These are phyloP conservation scores for Paragyromitra xinjiangensis DNA, from an alignment of 495 filamentous ascomycete genomes.

Conservation along the genomic window DNA sequence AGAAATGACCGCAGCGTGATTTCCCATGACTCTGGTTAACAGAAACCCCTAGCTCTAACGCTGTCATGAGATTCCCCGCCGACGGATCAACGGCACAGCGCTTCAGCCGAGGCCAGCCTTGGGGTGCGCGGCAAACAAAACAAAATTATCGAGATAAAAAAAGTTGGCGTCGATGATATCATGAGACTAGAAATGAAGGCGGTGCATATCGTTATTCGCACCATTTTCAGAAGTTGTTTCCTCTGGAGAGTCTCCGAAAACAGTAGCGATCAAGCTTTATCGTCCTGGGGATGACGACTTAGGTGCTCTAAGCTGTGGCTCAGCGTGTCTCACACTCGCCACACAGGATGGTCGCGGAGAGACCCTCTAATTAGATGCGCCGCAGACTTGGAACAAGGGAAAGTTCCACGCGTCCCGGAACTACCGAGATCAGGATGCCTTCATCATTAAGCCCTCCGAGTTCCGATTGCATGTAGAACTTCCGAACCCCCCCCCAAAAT, in stretches of 20 bases:
- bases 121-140: not conserved
- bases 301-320: slow-evolving; percentile 12
- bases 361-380: slow-evolving; percentile 30
- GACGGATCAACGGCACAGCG: slow-evolving; percentile 25
- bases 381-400: slow-evolving; percentile 26
- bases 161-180: slow-evolving; percentile 3
- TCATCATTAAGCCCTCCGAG: not conserved
- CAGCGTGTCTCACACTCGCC: slow-evolving; percentile 11
- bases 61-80: not conserved
- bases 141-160: not conserved
- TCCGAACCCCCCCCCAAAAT: not conserved
- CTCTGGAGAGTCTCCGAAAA: not conserved
- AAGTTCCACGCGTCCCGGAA: slow-evolving; percentile 36
- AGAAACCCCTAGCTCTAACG: not conserved
- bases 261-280: slow-evolving; percentile 15
- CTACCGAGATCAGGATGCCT: slow-evolving; percentile 27
- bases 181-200: not conserved
- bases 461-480: slow-evolving; percentile 8
- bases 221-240: not conserved
- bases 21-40: not conserved
- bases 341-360: slow-evolving; percentile 21
- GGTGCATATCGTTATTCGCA: slow-evolving; percentile 13
- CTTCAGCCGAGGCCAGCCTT: not conserved
- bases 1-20: slow-evolving; percentile 20
- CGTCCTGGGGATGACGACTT: slow-evolving; percentile 26